phyloP scores from a whole-genome alignment of 2,329 filamentous ascomycete genomes.

The Ampelomyces quisqualis region DNA sequence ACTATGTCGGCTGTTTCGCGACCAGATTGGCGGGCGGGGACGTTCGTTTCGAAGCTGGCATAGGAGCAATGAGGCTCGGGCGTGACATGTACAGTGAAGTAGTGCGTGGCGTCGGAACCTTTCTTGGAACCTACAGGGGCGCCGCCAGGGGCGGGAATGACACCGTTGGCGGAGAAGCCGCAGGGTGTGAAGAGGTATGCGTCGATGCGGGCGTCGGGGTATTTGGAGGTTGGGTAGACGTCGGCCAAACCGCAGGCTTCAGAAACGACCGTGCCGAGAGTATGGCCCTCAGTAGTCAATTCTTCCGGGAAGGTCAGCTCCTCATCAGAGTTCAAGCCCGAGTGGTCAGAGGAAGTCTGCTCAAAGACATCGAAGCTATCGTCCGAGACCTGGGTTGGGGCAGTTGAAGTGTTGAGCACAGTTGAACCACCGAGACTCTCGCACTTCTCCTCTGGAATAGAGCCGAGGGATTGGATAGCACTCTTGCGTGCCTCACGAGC shows the following conservation, averaged over 20 bases:
- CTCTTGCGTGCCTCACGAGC: constrained; percentile 63
- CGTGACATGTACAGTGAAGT: constrained; percentile 98
- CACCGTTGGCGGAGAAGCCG: constrained; percentile 95
- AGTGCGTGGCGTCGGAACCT: constrained; percentile 59
- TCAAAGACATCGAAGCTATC: constrained; percentile 78
- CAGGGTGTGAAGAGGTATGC: constrained; percentile 96
- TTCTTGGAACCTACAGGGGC: constrained; percentile 50
- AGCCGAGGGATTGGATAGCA: constrained; percentile 60
- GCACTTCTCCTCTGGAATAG: constrained; percentile 56
- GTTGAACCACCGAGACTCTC: constrained; percentile 40
- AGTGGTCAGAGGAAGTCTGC: constrained; percentile 66
- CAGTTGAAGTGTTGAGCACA: constrained; percentile 41
- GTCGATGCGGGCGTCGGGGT: constrained; percentile 90
- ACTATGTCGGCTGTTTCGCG: constrained; percentile 88
- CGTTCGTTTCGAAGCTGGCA: constrained; percentile 97
- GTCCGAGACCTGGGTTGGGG: constrained; percentile 49
- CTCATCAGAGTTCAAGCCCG: constrained; percentile 58
- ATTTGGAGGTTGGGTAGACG: constrained; percentile 82
- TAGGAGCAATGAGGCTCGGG: constrained; percentile 97
- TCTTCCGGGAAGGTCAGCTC: constrained; percentile 66
- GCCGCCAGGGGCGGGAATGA: constrained; percentile 71
- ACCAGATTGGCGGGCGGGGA: constrained; percentile 83
- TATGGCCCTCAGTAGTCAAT: constrained; percentile 88
- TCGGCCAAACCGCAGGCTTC: constrained; percentile 85
- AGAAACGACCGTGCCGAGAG: constrained; percentile 87